Conservation (phyloP, 225 moss, liverwort and hornwort genomes). For the Marchantia polymorpha region DNA sequence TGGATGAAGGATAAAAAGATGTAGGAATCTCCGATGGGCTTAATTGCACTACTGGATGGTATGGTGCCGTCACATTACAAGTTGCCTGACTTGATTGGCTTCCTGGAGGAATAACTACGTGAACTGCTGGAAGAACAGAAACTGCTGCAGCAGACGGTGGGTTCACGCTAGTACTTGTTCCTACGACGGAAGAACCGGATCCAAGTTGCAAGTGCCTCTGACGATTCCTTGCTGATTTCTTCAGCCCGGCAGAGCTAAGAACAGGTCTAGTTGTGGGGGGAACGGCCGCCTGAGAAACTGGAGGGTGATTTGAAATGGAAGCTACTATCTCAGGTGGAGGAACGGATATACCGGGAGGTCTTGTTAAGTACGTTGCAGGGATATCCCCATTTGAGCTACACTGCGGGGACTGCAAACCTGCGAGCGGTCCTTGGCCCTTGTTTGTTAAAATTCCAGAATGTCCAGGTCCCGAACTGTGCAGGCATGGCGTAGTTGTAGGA, state of each 20-base stretch:
- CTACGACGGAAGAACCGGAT: not conserved
- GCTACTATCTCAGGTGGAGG: not conserved
- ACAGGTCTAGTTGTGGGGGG: not conserved
- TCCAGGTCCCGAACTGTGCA: not conserved
- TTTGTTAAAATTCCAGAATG: no score
- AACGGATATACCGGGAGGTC: no score
- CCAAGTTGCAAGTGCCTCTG: not conserved
- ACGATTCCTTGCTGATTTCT: constrained; percentile 11
- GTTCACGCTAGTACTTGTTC: not conserved
- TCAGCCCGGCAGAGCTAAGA: not conserved
- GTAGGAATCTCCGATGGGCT: not conserved
- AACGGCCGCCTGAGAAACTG: not conserved
- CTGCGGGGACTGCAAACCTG: not conserved
- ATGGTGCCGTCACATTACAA: not conserved
- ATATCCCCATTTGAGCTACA: not conserved
- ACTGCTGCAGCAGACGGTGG: not conserved
- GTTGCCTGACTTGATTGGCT: not conserved
- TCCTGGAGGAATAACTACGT: not conserved
- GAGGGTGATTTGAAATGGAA: not conserved
- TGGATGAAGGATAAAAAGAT: not conserved
- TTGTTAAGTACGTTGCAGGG: not conserved
- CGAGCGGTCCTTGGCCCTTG: not conserved
- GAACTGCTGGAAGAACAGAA: not conserved
- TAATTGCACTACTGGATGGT: not conserved
- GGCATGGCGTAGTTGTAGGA: not conserved